Conservation (phyloP, 345 rosid genomes). For the Aquilaria yunnanensis region DNA sequence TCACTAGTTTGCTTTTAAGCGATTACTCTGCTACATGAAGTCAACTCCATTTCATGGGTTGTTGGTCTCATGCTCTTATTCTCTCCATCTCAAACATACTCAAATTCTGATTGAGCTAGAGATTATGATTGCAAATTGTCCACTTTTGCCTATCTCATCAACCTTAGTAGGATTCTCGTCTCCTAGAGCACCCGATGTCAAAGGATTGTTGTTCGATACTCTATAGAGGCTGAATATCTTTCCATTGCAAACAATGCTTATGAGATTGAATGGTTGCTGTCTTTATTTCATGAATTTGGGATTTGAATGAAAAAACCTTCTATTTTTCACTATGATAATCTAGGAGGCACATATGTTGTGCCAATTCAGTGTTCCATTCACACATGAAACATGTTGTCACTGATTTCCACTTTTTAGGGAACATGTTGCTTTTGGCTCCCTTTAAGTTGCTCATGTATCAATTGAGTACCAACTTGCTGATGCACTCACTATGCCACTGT, state of each 20-base stretch:
- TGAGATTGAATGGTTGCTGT: background rate
- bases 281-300: background rate
- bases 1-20: too few species aligned
- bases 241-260: background rate
- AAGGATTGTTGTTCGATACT: background rate
- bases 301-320: background rate
- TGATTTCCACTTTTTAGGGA: background rate
- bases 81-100: too few species aligned
- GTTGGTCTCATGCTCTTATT: too few species aligned
- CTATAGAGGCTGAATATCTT: background rate
- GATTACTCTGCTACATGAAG: too few species aligned
- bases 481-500: background rate
- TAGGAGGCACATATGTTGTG: background rate
- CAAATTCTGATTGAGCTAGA: too few species aligned
- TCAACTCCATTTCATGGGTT: too few species aligned
- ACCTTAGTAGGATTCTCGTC: background rate
- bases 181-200: background rate
- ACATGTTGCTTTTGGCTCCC: background rate
- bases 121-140: background rate
- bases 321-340: background rate
- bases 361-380: background rate
- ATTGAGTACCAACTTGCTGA: background rate
- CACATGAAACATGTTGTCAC: background rate
- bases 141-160: background rate
- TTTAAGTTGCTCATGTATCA: background rate